phyloP scores from a whole-genome alignment of 140 eudicot genomes.

The Erigeron philadelphicus region DNA sequence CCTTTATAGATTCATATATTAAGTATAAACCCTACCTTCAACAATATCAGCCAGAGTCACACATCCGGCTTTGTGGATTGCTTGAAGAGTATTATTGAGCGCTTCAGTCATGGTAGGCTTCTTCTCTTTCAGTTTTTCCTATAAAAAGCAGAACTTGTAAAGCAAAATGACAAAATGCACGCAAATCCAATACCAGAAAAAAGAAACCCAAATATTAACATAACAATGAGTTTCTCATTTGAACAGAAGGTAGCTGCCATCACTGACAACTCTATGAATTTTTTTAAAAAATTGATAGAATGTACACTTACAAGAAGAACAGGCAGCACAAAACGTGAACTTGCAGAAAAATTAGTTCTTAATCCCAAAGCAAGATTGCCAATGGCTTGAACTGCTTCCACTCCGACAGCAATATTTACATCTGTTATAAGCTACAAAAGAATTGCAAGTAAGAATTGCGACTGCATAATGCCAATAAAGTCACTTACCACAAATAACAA shows the following conservation, averaged over 20 bases:
- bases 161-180: background rate
- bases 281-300: background rate
- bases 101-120: constrained; percentile 85
- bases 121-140: constrained; percentile 99
- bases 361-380: constrained; percentile 93
- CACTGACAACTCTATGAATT: background rate
- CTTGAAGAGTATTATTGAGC: constrained; percentile 80
- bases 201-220: background rate
- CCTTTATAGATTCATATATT: background rate
- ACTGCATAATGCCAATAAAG: constrained; percentile 12
- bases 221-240: background rate
- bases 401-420: constrained; percentile 95
- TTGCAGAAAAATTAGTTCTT: constrained; percentile 76
- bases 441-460: background rate
- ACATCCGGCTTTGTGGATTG: constrained; percentile 93
- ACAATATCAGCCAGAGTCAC: constrained; percentile 72
- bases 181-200: background rate
- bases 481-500: background rate
- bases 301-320: constrained; percentile 66
- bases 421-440: constrained; percentile 87
- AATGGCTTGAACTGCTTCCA: constrained; percentile 91
- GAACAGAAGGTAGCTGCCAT: constrained; percentile 13
- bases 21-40: constrained; percentile 52
- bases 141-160: constrained; percentile 21
- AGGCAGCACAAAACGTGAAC: constrained; percentile 79